A percentile compares a stretch with the other conserved stretches of the same genome.
These are phyloP conservation scores for Acer yangbiense DNA, from an alignment of 345 rosid species.

Conservation along the genomic window DNA sequence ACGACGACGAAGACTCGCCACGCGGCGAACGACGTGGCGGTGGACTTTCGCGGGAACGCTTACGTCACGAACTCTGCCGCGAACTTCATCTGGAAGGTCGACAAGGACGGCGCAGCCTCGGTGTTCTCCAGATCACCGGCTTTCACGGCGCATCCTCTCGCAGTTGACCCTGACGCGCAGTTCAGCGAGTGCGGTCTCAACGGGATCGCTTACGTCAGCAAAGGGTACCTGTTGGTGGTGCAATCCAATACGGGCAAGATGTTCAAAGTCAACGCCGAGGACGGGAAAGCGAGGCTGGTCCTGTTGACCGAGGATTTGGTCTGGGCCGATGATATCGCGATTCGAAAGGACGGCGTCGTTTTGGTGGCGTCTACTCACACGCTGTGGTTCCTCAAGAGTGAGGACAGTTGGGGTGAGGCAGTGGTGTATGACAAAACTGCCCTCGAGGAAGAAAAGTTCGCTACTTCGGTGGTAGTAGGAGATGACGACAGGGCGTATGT, in stretches of 20 bases:
- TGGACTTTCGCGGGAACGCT: conserved; percentile 76
- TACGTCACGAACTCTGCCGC: conserved; percentile 82
- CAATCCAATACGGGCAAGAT: conserved; percentile 87
- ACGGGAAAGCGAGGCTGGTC: conserved; percentile 63
- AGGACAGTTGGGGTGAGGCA: conserved; percentile 74
- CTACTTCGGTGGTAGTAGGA: conserved; percentile 62
- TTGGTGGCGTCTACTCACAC: conserved; percentile 58
- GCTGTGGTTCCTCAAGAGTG: conserved; percentile 74
- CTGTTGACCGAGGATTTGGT: conserved; percentile 48
- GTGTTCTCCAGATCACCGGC: conserved; percentile 64
- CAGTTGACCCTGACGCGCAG: conserved; percentile 35
- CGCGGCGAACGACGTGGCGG: conserved; percentile 69
- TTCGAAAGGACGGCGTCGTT: conserved; percentile 64
- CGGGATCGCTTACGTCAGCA: conserved; percentile 77
- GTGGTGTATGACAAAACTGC: conserved; percentile 65
- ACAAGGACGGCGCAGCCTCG: conserved; percentile 58
- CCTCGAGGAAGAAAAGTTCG: conserved; percentile 58
- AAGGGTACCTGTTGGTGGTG: conserved; percentile 74
- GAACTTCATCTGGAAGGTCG: conserved; percentile 86
- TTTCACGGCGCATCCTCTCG: conserved; percentile 49
- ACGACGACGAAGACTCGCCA: conserved; percentile 22
- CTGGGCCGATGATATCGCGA: conserved; percentile 63
- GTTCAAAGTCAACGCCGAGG: conserved; percentile 76
- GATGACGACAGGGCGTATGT: conserved; percentile 70
- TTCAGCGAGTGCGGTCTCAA: conserved; percentile 61